phyloP scores from a whole-genome alignment of 2,329 filamentous ascomycete genomes.

The Ophiostoma triangulosporum region DNA sequence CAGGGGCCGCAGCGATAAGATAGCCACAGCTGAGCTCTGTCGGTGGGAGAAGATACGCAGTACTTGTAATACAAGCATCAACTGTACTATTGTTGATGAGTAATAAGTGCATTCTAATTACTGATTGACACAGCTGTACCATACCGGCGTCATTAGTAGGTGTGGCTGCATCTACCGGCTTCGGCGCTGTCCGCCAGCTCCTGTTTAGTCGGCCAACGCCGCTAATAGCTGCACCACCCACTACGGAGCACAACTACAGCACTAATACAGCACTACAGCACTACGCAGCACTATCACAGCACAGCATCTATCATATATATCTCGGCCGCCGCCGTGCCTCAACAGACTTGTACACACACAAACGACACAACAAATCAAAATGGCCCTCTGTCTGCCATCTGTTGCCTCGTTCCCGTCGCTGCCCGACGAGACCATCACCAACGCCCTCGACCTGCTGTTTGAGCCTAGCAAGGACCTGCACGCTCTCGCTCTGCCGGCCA shows the following conservation, averaged over 20 bases:
- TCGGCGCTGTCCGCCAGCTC: conserved; percentile 7
- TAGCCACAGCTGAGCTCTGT: neutral
- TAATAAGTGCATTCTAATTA: too few species aligned
- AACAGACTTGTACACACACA: neutral
- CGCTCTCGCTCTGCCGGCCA: conserved; percentile 51
- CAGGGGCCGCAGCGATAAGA: conserved; percentile 10
- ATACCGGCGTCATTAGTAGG: neutral
- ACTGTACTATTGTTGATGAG: too few species aligned
- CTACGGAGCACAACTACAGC: neutral
- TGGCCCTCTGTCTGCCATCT: conserved; percentile 36
- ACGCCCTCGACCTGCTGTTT: conserved; percentile 65
- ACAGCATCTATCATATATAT: neutral
- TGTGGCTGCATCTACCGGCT: neutral
- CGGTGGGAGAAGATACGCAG: too few species aligned
- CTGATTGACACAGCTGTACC: too few species aligned
- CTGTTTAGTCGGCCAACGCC: conserved; percentile 8
- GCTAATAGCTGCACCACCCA: neutral
- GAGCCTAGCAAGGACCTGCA: conserved; percentile 69
- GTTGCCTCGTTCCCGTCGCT: conserved; percentile 42
- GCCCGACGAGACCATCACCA: conserved; percentile 38
- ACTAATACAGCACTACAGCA: too few species aligned
- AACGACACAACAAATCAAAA: neutral
- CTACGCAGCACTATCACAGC: neutral
- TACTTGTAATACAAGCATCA: too few species aligned
- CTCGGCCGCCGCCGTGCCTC: neutral